Evolutionary conservation across 345 rosid species (phyloP).

Genomic region (Raphanus sativus): DNA sequence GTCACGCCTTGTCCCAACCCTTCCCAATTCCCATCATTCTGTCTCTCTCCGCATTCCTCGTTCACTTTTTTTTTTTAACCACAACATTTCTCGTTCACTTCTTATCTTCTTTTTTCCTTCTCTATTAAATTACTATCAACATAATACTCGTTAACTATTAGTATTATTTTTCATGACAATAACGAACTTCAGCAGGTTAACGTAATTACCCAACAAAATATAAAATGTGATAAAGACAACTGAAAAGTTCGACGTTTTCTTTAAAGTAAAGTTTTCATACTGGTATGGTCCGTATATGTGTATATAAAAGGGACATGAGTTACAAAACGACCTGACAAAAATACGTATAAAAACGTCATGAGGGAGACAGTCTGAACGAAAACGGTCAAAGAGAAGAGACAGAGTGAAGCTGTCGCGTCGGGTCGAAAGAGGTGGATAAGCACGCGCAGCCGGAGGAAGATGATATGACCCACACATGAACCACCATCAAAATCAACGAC

Average conservation of each 20-base stretch:
- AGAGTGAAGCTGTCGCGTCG: slow-evolving; percentile 36
- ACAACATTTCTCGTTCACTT: slow-evolving; percentile 27
- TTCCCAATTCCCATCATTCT: slow-evolving; percentile 38
- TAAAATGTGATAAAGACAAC: slow-evolving; percentile 18
- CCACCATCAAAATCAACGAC: slow-evolving; percentile 30
- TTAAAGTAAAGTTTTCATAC: slow-evolving; percentile 17
- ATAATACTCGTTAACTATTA: neutral
- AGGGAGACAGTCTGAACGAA: neutral
- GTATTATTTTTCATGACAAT: neutral
- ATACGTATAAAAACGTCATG: neutral
- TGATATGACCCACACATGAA: slow-evolving; percentile 30
- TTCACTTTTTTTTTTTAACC: neutral
- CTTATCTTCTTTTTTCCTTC: neutral
- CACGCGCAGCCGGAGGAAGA: slow-evolving; percentile 36
- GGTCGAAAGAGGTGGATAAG: slow-evolving; percentile 34
- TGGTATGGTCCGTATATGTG: slow-evolving; percentile 19
- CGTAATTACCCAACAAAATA: slow-evolving; percentile 6
- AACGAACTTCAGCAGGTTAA: neutral
- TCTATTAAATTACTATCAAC: neutral
- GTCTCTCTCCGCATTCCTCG: slow-evolving; percentile 39
- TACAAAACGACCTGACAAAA: neutral
- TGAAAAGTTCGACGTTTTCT: slow-evolving; percentile 12
- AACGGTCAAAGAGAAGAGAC: slow-evolving; percentile 33
- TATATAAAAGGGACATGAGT: neutral
- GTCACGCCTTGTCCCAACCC: slow-evolving; percentile 35